Evolutionary conservation across 805 yeast species (phyloP).

Genomic region (Ogataea thermomethanolica): DNA sequence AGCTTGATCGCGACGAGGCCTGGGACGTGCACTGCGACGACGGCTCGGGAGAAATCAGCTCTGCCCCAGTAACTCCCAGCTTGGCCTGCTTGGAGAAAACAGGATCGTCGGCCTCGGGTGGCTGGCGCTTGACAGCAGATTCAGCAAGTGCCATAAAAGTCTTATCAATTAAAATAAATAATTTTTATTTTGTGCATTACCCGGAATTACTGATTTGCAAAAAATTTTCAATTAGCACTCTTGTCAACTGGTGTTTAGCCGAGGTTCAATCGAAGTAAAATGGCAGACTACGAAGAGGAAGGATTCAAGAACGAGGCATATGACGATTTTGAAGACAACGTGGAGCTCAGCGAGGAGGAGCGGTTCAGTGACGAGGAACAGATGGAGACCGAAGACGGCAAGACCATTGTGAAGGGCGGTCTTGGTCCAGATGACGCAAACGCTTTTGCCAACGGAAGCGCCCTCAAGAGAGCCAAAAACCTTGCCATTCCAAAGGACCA

Average conservation of each 20-base stretch:
- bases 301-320: slow-evolving; percentile 52
- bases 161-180: neutral
- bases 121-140: neutral
- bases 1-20: slow-evolving; percentile 31
- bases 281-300: slow-evolving; percentile 64
- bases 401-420: slow-evolving; percentile 69
- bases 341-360: slow-evolving; percentile 40
- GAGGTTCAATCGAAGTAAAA: slow-evolving; percentile 18
- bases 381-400: slow-evolving; percentile 63
- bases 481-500: slow-evolving; percentile 86
- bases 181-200: slow-evolving; percentile 2
- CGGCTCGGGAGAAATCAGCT: slow-evolving; percentile 2
- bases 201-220: slow-evolving; percentile 5
- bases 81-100: neutral
- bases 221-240: slow-evolving; percentile 8
- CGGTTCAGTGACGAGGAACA: slow-evolving; percentile 42
- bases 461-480: slow-evolving; percentile 36
- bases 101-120: neutral
- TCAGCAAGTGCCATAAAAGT: neutral
- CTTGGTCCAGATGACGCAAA: slow-evolving; percentile 54
- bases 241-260: slow-evolving; percentile 2
- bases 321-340: slow-evolving; percentile 81
- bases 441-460: slow-evolving; percentile 25
- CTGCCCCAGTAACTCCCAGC: neutral
- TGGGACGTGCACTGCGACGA: slow-evolving; percentile 12